Percentiles rank a stretch among this genome's conserved stretches.
These are phyloP conservation scores for Pisolithus sp. DNA, from an alignment of 768 basidiomycete species.

Conservation along the genomic window DNA sequence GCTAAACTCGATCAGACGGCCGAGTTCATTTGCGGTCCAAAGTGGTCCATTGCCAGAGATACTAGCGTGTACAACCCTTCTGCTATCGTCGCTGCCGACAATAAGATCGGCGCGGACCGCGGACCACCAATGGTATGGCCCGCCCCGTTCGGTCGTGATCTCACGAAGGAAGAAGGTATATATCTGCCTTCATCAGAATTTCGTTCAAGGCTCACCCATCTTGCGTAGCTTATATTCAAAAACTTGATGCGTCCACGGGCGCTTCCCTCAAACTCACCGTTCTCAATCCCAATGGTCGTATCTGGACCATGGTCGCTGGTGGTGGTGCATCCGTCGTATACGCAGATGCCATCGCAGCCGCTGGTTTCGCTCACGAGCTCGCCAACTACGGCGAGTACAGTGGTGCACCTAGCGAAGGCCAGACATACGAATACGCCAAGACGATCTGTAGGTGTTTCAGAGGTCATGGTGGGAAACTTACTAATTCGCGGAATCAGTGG, in stretches of 20 bases:
- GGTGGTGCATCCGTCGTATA: constrained; percentile 77
- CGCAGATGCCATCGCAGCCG: constrained; percentile 77
- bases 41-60: constrained; percentile 98
- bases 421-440: constrained; percentile 99
- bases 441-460: constrained; percentile 67
- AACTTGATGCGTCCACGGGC: constrained; percentile 94
- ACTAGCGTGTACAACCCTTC: constrained; percentile 61
- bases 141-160: constrained; percentile 92
- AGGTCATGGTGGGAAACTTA: not conserved
- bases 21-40: constrained; percentile 95
- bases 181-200: not conserved
- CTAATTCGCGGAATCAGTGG: constrained; percentile 42
- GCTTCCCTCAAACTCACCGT: constrained; percentile 98
- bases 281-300: constrained; percentile 86
- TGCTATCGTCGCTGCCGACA: constrained; percentile 26
- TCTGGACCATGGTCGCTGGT: constrained; percentile 99
- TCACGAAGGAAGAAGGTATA: constrained; percentile 85
- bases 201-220: not conserved
- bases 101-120: constrained; percentile 76
- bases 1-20: constrained; percentile 99
- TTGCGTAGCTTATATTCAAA: constrained; percentile 83
- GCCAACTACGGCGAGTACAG: constrained; percentile 99
- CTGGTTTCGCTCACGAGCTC: constrained; percentile 94
- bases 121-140: constrained; percentile 98
- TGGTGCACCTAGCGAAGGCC: constrained; percentile 95